Conservation (phyloP, 179 eudicot species). For the Vitellaria paradoxa region DNA sequence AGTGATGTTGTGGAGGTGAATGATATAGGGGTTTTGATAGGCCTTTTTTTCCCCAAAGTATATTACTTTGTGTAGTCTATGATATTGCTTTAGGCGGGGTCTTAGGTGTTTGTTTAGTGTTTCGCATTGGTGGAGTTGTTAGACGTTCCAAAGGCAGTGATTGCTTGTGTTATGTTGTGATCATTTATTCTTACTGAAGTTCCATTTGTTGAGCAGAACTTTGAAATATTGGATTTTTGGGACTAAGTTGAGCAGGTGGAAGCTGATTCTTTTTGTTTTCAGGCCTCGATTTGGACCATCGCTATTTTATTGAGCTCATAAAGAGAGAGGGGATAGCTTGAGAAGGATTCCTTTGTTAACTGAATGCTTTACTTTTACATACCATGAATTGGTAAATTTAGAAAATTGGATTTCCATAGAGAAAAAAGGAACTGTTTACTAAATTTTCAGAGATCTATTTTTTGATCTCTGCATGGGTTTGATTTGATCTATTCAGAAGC, state of each 20-base stretch:
- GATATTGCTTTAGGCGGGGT: background rate
- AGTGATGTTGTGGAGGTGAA: background rate
- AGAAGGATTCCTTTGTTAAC: background rate
- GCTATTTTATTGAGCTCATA: background rate
- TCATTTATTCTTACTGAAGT: background rate
- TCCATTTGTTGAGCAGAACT: background rate
- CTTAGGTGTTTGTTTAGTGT: background rate
- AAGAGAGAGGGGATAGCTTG: background rate
- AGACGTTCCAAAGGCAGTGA: background rate
- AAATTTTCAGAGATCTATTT: background rate
- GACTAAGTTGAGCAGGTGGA: conserved; percentile 4
- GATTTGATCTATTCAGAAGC: background rate
- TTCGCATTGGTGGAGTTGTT: background rate
- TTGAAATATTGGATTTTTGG: background rate
- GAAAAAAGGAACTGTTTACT: background rate
- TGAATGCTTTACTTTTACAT: background rate
- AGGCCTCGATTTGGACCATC: background rate
- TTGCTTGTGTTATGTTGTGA: background rate
- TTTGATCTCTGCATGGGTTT: background rate
- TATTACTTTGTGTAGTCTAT: background rate
- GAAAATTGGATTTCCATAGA: background rate
- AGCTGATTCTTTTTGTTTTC: background rate
- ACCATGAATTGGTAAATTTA: background rate
- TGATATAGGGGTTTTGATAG: background rate
- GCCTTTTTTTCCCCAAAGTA: background rate